Evolutionary conservation across 495 filamentous ascomycete species (phyloP).

Genomic region (Niebla homalea): DNA sequence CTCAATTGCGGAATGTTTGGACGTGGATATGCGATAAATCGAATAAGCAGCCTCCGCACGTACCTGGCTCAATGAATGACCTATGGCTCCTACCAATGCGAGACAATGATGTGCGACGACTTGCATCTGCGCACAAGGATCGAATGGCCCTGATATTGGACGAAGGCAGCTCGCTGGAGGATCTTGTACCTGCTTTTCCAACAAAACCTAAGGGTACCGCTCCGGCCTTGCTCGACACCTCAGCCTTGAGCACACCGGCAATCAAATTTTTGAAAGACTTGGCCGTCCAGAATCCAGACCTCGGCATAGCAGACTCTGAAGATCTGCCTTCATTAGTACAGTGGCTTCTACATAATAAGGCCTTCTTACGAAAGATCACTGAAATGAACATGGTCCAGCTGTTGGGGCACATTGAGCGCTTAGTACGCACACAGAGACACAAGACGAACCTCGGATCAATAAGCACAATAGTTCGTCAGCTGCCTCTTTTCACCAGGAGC

Average conservation of each 20-base stretch:
- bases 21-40: slow-evolving; percentile 2
- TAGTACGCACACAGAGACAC: background rate
- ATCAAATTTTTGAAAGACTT: background rate
- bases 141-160: slow-evolving; percentile 1
- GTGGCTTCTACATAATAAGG: slow-evolving; percentile 5
- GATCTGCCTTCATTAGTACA: background rate
- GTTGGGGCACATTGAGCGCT: slow-evolving; percentile 2
- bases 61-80: background rate
- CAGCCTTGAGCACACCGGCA: background rate
- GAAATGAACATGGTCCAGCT: background rate
- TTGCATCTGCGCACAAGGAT: background rate
- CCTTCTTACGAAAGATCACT: background rate
- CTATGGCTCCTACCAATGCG: slow-evolving; percentile 8
- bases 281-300: background rate
- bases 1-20: slow-evolving; percentile 1
- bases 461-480: background rate
- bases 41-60: background rate
- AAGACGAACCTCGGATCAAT: background rate
- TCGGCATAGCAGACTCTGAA: background rate
- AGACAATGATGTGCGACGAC: background rate
- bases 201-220: background rate
- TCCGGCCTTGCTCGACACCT: slow-evolving; percentile 1
- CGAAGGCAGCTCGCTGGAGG: background rate
- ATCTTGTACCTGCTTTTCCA: background rate
- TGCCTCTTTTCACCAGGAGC: slow-evolving; percentile 10